A percentile compares a stretch with the other conserved stretches of the same genome.
These are phyloP conservation scores for Salix udensis DNA, from an alignment of 345 rosid genomes.

Conservation along the genomic window DNA sequence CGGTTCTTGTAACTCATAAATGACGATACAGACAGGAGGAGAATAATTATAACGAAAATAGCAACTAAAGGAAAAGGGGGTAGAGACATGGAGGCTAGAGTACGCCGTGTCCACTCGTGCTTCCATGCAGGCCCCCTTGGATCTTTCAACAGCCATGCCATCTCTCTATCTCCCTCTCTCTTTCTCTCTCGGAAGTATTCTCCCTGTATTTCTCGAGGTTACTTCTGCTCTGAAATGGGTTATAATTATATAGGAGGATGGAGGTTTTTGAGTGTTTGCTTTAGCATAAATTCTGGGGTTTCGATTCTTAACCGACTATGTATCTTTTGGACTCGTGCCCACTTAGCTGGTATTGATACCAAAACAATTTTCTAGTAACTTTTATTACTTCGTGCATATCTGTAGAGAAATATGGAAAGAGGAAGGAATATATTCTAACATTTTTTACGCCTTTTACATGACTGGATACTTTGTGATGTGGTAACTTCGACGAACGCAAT, in stretches of 20 bases:
- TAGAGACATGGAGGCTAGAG: constrained; percentile 44
- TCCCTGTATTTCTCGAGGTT: neutral
- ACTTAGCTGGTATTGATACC: constrained; percentile 3
- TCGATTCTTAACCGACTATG: constrained; percentile 23
- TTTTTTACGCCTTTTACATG: neutral
- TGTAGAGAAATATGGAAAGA: neutral
- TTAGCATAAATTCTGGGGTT: constrained; percentile 40
- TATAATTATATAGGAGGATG: neutral
- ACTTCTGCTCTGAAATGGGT: neutral
- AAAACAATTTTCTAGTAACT: neutral
- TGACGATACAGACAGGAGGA: constrained; percentile 48
- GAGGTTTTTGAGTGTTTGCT: constrained; percentile 17
- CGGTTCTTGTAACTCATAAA: constrained; percentile 46
- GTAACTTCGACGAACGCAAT: no score
- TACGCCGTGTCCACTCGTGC: constrained; percentile 52
- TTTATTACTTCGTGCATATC: neutral
- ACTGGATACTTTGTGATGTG: no score
- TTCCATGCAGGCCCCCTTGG: constrained; percentile 70
- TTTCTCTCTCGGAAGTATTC: neutral
- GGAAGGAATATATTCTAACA: constrained; percentile 11
- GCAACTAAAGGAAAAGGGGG: constrained; percentile 63
- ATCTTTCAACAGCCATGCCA: constrained; percentile 55
- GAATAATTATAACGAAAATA: constrained; percentile 46
- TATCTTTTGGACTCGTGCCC: constrained; percentile 14
- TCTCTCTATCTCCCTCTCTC: constrained; percentile 30